Base-by-base conservation (phyloP, 352 stramenopile species). In the Globisporangium spinosum region DNA sequence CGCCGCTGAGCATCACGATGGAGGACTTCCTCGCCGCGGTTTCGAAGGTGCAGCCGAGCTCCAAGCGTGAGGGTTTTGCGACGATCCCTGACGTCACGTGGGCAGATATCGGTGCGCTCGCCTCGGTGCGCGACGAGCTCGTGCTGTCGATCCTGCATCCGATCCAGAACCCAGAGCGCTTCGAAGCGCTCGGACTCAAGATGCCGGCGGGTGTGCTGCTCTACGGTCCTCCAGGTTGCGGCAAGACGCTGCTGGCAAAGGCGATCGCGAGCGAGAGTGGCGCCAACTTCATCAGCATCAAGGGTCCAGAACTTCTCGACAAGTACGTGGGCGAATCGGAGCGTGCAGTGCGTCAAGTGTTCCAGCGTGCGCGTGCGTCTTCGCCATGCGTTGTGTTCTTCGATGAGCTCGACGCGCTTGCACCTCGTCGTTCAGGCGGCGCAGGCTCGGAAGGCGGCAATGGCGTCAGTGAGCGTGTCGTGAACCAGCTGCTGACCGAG, bases 371-470 rank as follows among this genome's bases (percentile, higher is more conserved):
- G n/a, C 82, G 97, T 2, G 96, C 95, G 56, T 99, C 96, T 15
- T 97, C 93, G 62, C 98, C 98, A 3, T 99, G 98, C 76, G 97
- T 99, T n/a, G 94, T 99, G 15, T 99, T 99, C 79, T 99, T 99
- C 64, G 98, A 99, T 67, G 98, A 99, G 78, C 83, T 99, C 25
- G 98, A 99, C 77, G 97, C 97, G 35, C 76, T 99, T 17, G 98
- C 93, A 68, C 98, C 97, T 9, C 93, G 95, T 45, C 83, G 97
- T 10, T 96, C 93, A 0, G 90, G 82, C 49, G 82, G 73, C 20
- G 75, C 75, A 32, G 75, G 74, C 55, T 72, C 80, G 13, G 85
- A 95, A 64, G 79, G 82, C 62, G 85, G 85, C 61, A 97, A 98
- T 70, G 90, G 91, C 40, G 91, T 99, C 15, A 98, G 89, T 62